Base-by-base conservation (phyloP, 169 alveolate species). In the Ophryocystis elektroscirrha region DNA sequence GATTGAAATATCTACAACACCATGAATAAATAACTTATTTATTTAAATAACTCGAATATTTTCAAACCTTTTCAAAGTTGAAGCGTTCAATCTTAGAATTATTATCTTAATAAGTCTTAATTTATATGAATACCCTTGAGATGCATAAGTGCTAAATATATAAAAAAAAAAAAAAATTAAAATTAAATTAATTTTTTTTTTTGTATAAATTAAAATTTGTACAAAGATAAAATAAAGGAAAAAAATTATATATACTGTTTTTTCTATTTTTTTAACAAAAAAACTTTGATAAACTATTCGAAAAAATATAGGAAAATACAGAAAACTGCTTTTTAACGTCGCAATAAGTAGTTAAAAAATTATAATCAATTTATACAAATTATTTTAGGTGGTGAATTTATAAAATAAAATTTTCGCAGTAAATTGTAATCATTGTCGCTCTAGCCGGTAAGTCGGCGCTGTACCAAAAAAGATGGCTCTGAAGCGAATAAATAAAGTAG, bases 381-480 rank as follows among this genome's bases (percentile, higher is more conserved):
- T n/a, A n/a, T n/a, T n/a, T n/a, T n/a, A n/a, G n/a, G n/a, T n/a
- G n/a, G n/a, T n/a, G n/a, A n/a, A n/a, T n/a, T n/a, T n/a, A n/a
- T n/a, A n/a, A n/a, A n/a, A n/a, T n/a, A n/a, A n/a, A n/a, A n/a
- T n/a, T n/a, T n/a, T n/a, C n/a, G n/a, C n/a, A n/a, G n/a, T n/a
- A n/a, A n/a, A n/a, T n/a, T n/a, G n/a, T n/a, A n/a, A n/a, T n/a
- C n/a, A n/a, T n/a, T n/a, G n/a, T n/a, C n/a, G n/a, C n/a, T n/a
- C n/a, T n/a, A n/a, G n/a, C n/a, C n/a, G n/a, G n/a, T n/a, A n/a
- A n/a, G n/a, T n/a, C n/a, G n/a, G n/a, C n/a, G n/a, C n/a, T n/a
- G n/a, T n/a, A n/a, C n/a, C n/a, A n/a, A n/a, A n/a, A n/a, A 73
- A 32, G 18, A 81, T 83, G 91, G 91, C 91, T 43, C 62, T 82